Conservation (phyloP, 2,329 filamentous ascomycete species). For the Colletotrichum karsti region DNA sequence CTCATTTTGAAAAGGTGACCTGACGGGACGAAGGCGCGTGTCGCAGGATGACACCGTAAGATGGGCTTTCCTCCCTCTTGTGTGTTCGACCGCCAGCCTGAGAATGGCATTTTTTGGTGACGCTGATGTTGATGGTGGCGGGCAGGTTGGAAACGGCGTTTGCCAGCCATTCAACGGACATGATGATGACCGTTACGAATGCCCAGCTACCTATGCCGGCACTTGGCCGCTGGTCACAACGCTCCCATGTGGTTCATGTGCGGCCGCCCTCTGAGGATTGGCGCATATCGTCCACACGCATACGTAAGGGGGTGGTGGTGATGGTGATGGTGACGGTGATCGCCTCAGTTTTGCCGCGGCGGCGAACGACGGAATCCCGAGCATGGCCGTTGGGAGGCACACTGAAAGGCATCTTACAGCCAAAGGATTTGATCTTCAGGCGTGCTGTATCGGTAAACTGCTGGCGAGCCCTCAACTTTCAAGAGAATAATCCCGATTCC, state of each 20-base stretch:
- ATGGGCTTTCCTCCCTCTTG: neutral
- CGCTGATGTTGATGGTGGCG: too few relatives aligned
- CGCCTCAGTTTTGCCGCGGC: neutral
- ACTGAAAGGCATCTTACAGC: too few relatives aligned
- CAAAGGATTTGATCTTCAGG: too few relatives aligned
- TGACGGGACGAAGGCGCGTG: constrained; percentile 14
- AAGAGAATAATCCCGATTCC: too few relatives aligned
- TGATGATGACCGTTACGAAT: neutral
- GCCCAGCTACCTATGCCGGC: constrained; percentile 24
- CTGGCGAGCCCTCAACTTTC: too few relatives aligned
- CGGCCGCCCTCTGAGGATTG: neutral
- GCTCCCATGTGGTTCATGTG: constrained; percentile 17
- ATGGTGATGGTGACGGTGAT: neutral
- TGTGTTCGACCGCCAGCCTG: neutral
- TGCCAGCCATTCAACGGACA: neutral
- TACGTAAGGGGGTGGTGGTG: neutral
- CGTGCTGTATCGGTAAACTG: too few relatives aligned
- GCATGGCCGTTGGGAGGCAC: too few relatives aligned
- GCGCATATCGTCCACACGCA: neutral
- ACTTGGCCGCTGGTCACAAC: constrained; percentile 22
- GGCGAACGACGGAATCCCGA: neutral
- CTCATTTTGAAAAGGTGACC: constrained; percentile 7
- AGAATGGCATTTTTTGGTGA: neutral
- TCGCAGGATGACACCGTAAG: neutral
- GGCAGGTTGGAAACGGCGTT: neutral